Conservation (phyloP, 768 basidiomycete species). For the Hirschioporus abietinus region DNA sequence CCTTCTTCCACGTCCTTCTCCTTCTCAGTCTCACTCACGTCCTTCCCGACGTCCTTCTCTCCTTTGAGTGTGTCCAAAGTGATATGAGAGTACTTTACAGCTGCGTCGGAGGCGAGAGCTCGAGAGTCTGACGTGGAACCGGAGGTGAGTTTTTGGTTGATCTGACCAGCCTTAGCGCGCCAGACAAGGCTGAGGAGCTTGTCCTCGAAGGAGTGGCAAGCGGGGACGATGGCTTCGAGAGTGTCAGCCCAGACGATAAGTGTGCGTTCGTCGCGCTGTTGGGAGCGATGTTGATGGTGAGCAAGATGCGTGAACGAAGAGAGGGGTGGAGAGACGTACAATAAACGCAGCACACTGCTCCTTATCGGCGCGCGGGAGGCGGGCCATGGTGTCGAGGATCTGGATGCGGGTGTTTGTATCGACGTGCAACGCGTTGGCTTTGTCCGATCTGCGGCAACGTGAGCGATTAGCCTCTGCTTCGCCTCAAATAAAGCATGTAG, state of each 20-base stretch:
- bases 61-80: conserved; percentile 8
- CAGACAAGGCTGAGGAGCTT: conserved; percentile 81
- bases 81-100: conserved; percentile 25
- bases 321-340: conserved; percentile 33
- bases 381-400: conserved; percentile 64
- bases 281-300: neutral
- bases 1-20: conserved; percentile 36
- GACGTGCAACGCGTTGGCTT: conserved; percentile 59
- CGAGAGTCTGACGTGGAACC: conserved; percentile 32
- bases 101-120: conserved; percentile 26
- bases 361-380: conserved; percentile 75
- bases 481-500: neutral
- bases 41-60: conserved; percentile 44
- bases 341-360: conserved; percentile 90
- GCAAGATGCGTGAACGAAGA: conserved; percentile 3
- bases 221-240: conserved; percentile 71
- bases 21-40: too few species aligned
- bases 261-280: conserved; percentile 74
- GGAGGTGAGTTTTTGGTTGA: conserved; percentile 22
- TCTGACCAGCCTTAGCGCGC: conserved; percentile 27
- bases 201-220: conserved; percentile 61
- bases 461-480: neutral
- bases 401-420: conserved; percentile 83
- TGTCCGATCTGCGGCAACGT: conserved; percentile 42
- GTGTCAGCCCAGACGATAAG: conserved; percentile 86